phyloP scores from a whole-genome alignment of 1,284 basidiomycete species.

The Apiotrichum gamsii region DNA sequence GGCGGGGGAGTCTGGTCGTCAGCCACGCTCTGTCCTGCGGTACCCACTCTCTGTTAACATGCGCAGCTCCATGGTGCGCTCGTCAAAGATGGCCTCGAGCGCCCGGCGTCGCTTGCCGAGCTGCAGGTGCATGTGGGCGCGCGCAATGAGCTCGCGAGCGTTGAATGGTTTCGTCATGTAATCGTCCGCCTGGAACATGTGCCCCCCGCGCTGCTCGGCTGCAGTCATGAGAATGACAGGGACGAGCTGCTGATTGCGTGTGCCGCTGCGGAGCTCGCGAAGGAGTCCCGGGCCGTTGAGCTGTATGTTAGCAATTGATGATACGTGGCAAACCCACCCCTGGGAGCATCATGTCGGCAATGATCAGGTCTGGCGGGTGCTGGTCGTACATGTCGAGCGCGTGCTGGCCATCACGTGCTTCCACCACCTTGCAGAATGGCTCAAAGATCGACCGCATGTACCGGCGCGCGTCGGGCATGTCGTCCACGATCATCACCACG shows the following conservation, averaged over 20 bases:
- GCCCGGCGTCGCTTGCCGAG: slow-evolving; percentile 36
- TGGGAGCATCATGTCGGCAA: slow-evolving; percentile 50
- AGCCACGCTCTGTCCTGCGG: too few relatives aligned
- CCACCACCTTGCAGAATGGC: slow-evolving; percentile 45
- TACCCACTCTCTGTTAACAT: slow-evolving; percentile 25
- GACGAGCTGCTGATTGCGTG: slow-evolving; percentile 20
- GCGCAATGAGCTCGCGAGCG: slow-evolving; percentile 47
- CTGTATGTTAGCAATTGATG: slow-evolving; percentile 30
- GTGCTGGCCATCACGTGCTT: slow-evolving; percentile 46
- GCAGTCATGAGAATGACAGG: slow-evolving; percentile 41
- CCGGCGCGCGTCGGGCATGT: slow-evolving; percentile 31
- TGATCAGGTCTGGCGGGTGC: slow-evolving; percentile 34
- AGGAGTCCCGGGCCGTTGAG: slow-evolving; percentile 37
- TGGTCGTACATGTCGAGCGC: slow-evolving; percentile 35
- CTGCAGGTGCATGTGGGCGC: slow-evolving; percentile 41
- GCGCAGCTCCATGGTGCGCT: slow-evolving; percentile 39
- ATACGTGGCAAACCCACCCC: slow-evolving; percentile 26
- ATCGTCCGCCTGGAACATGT: slow-evolving; percentile 43
- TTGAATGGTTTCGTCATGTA: slow-evolving; percentile 44
- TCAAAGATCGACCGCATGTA: slow-evolving; percentile 43
- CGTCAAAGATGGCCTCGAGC: slow-evolving; percentile 38
- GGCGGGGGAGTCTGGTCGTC: slow-evolving; percentile 26
- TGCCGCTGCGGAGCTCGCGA: slow-evolving; percentile 16
- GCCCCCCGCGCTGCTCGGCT: slow-evolving; percentile 30
- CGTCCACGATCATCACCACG: slow-evolving; percentile 42